Evolutionary conservation across 306 rosid species (phyloP).

Genomic region (Oemleria cerasiformis): DNA sequence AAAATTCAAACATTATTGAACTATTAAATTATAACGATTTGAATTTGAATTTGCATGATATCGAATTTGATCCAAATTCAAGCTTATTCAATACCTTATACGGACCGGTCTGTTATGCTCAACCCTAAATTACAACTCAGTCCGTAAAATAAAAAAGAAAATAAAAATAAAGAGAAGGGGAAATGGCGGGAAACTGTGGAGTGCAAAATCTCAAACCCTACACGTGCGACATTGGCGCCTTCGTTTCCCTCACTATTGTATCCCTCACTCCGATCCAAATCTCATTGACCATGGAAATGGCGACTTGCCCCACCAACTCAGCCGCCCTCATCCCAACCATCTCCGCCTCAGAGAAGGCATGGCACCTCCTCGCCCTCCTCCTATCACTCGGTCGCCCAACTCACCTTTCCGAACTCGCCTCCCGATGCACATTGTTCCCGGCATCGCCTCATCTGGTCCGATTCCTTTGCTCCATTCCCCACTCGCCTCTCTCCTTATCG

Average conservation of each 20-base stretch:
- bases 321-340: not conserved
- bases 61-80: too few relatives aligned
- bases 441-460: constrained; percentile 32
- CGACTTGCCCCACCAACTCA: constrained; percentile 17
- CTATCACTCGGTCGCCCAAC: constrained; percentile 35
- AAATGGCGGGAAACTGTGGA: constrained; percentile 24
- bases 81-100: too few relatives aligned
- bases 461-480: constrained; percentile 31
- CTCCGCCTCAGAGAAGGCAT: constrained; percentile 27
- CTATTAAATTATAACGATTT: too few relatives aligned
- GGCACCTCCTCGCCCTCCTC: constrained; percentile 37
- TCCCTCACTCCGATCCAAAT: constrained; percentile 17
- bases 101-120: too few relatives aligned
- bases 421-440: constrained; percentile 37
- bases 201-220: constrained; percentile 20
- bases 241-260: constrained; percentile 1
- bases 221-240: constrained; percentile 36
- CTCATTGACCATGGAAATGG: constrained; percentile 22
- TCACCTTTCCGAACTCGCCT: constrained; percentile 32
- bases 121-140: too few relatives aligned
- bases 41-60: too few relatives aligned
- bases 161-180: too few relatives aligned
- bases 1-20: too few relatives aligned
- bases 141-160: too few relatives aligned
- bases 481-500: constrained; percentile 39